A percentile compares a stretch with the other conserved stretches of the same genome.
Conservation (phyloP, 108 stramenopile species). For the Nitzschia palea region DNA sequence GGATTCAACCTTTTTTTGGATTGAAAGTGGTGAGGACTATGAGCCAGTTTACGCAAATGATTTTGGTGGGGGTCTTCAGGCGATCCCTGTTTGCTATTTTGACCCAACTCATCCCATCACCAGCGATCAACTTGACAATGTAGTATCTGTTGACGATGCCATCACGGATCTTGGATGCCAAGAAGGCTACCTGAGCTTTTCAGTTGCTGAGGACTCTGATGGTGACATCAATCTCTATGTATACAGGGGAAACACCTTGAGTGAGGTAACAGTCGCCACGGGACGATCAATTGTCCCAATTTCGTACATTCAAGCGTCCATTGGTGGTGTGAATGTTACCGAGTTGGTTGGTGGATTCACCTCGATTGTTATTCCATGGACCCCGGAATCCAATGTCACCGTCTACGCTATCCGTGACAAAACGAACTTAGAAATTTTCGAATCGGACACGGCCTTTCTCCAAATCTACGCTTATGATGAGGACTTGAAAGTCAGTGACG, state of each 20-base stretch:
- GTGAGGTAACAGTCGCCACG: background rate
- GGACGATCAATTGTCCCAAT: background rate
- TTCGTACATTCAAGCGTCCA: background rate
- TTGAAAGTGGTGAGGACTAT: background rate
- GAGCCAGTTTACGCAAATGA: background rate
- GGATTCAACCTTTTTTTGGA: background rate
- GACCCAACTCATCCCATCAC: background rate
- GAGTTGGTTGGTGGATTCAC: background rate
- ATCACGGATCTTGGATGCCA: background rate
- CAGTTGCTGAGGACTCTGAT: background rate
- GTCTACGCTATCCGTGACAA: background rate
- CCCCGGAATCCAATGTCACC: background rate
- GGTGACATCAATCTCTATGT: background rate
- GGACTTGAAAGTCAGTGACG: background rate
- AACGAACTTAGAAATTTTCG: background rate
- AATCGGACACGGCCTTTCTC: background rate
- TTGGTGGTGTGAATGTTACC: background rate
- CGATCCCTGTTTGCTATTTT: slow-evolving; percentile 2
- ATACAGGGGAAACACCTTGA: background rate
- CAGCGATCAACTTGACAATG: background rate
- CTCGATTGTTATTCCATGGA: background rate
- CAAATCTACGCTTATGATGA: background rate
- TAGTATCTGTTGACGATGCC: background rate
- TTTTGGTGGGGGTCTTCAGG: background rate
- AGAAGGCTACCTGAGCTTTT: background rate